Base-by-base conservation (phyloP, 1,139 yeast genomes). In the Saccharomyces pastorianus region DNA sequence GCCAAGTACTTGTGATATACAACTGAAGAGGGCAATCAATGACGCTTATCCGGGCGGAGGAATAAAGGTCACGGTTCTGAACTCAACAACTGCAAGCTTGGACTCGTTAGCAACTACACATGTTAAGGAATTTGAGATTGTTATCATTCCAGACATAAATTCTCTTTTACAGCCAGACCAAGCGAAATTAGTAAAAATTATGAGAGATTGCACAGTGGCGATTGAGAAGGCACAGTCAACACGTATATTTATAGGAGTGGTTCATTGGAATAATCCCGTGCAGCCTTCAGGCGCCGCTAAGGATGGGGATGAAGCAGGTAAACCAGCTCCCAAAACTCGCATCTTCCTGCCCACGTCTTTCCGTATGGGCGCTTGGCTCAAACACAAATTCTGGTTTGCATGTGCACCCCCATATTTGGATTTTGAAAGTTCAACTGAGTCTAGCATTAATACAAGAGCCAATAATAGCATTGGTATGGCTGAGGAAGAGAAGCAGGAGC, bases 361-460 rank as follows among this genome's bases (percentile, higher is more conserved):
- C 14, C 25, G 8, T 5, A 42, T 58, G 6, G 34, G 49, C 14
- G 58, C 59, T 48, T 63, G 66, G 65, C 58, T 67, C n/a, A 58
- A 56, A 44, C 65, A 62, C 41, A 62, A 60, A 51, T 64, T 67
- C 46, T 67, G 70, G 71, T 54, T 64, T 34, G 64, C 65, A 4
- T 63, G 67, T 34, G 50, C 51, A 4, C 58, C 50, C 49, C 61
- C 62, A 2, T 50, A 51, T 23, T 11, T 34, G 14, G 38, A 38
- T 20, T 38, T 20, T 20, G 44, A 38, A 8, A 38, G 44, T 38
- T 38, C 44, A 6, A 8, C 44, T 17, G 44, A 38, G 20, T 38
- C 25, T 13, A 38, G 25, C 26, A 38, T 38, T 9, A 4, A 20
- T 13, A 38, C 44, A 20, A 38, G 44, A 11, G 44, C 26, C 48